Base-by-base conservation (phyloP, 306 rosid species). In the Vigna unguiculata region DNA sequence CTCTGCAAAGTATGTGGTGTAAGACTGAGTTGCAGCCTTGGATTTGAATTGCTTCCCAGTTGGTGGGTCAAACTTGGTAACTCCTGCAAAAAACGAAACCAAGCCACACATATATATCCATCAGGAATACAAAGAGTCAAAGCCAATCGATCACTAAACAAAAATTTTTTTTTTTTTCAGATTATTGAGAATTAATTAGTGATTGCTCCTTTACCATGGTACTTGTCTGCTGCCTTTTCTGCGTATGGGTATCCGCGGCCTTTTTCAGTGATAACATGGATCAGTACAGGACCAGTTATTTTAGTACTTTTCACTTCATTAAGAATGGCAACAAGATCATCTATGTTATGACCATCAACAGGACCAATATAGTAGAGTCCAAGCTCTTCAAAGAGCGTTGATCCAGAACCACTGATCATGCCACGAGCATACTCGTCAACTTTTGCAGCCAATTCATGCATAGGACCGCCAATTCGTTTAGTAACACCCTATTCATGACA, bases 381-480 rank as follows among this genome's bases (percentile, higher is more conserved):
- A 64, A 96, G 99, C 85, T 96, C 99, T 83, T 96, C 98, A 82
- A 96, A 96, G 10, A 96, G 88, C 8, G 99, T 74, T 17, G 98
- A 96, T 60, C 99, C 93, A 14, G 97, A 80, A 62, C 98, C 99
- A 71, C 99, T 85, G 72, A 96, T 96, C 99, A 96, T 96, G 28
- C 99, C 99, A 76, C 99, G 98, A 74, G 99, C 98, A 86, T 96
- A 92, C 71, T 91, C 99, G 53, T 96, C 99, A 70, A 96, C 99
- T 87, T 96, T 96, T 57, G 99, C 96, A 11, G 98, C 99, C 88
- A 96, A 85, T 76, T 92, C 96, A 82, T 96, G 99, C 89, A 96
- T 94, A 0, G 96, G 83, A 7, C 99, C 99, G 32, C 99, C 98
- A 63, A 96, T 84, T 86, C 76, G 93, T 81, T 96, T 96, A 1